Percentiles rank a stretch among this genome's conserved stretches.
Conservation (phyloP, 2,329 filamentous ascomycete genomes). For the Colletotrichum eremochloae region DNA sequence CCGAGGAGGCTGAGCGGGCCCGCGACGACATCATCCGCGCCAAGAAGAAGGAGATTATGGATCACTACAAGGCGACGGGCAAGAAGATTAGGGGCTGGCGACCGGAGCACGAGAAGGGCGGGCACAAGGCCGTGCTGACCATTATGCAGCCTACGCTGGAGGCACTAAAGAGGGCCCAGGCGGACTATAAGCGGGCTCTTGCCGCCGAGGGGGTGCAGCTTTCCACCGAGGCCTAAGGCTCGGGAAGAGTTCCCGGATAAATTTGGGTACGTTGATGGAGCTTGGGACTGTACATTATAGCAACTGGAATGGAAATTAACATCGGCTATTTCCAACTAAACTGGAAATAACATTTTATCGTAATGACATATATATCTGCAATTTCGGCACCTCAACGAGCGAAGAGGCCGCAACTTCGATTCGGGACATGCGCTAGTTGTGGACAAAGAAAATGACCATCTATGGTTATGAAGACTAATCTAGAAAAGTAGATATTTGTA, state of each 20-base stretch:
- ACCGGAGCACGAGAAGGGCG: conserved; percentile 77
- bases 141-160: conserved; percentile 81
- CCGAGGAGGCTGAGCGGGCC: conserved; percentile 82
- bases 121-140: conserved; percentile 79
- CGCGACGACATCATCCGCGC: conserved; percentile 75
- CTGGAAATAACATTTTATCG: neutral
- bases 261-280: neutral
- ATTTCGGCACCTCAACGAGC: neutral
- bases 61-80: conserved; percentile 78
- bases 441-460: neutral
- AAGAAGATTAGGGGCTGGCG: conserved; percentile 78
- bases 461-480: neutral
- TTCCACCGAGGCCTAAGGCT: conserved; percentile 57
- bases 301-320: neutral
- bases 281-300: neutral
- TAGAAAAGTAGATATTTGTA: neutral
- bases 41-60: conserved; percentile 77
- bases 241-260: neutral
- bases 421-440: neutral
- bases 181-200: conserved; percentile 79
- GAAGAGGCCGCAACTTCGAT: neutral
- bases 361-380: neutral
- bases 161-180: conserved; percentile 77
- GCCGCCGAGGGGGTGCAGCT: conserved; percentile 70
- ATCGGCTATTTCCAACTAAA: neutral